These are phyloP conservation scores for Leishmania mexicana DNA, from an alignment of 208 protist species.

Conservation along the genomic window DNA sequence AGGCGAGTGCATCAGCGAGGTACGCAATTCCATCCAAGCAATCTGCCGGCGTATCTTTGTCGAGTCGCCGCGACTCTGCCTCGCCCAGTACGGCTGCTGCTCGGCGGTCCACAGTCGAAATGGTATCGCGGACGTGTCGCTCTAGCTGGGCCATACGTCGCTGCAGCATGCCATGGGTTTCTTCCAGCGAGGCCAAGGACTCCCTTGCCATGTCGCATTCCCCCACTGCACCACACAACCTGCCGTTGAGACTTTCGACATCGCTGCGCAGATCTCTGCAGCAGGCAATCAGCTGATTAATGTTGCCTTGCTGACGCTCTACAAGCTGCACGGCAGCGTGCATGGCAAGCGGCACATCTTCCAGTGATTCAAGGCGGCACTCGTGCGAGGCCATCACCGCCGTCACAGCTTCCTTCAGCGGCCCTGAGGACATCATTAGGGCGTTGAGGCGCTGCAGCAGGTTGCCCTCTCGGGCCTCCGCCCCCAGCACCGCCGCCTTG, in stretches of 20 bases:
- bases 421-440: constrained; percentile 1
- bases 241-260: background rate
- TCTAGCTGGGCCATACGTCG: background rate
- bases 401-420: background rate
- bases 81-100: background rate
- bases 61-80: background rate
- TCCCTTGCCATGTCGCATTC: background rate
- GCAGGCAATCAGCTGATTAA: background rate
- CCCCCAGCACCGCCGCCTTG: background rate
- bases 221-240: background rate
- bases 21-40: constrained; percentile 8
- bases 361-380: background rate
- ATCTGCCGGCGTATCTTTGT: background rate
- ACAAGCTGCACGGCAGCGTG: constrained; percentile 2
- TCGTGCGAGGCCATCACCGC: background rate
- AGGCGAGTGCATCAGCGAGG: constrained; percentile 2
- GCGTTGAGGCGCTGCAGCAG: constrained; percentile 3
- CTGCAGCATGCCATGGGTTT: background rate
- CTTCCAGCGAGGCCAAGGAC: background rate
- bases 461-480: background rate
- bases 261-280: background rate
- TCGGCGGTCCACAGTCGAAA: background rate
- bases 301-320: background rate
- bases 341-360: constrained; percentile 2
- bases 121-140: background rate